Evolutionary conservation across 2,329 filamentous ascomycete species (phyloP).

Genomic region (Fusarium avenaceum): DNA sequence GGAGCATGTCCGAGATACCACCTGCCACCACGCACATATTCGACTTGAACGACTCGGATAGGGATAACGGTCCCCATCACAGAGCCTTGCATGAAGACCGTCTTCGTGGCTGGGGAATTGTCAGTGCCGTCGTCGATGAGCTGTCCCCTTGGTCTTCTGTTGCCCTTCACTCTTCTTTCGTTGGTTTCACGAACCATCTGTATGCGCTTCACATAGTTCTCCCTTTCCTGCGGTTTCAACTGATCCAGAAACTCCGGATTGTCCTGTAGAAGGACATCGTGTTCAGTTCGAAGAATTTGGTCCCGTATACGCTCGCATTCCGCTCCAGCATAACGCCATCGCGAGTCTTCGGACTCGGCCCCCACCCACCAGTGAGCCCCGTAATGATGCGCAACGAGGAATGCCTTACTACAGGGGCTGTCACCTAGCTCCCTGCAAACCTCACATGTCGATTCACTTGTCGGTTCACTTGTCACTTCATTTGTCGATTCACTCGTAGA

Average conservation of each 20-base stretch:
- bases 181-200: not conserved
- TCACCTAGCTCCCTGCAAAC: not conserved
- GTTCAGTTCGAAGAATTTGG: not conserved
- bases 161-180: not conserved
- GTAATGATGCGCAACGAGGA: not conserved
- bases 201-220: not conserved
- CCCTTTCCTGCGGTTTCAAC: not conserved
- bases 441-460: not conserved
- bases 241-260: not conserved
- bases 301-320: not conserved
- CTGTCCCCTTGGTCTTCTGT: not conserved
- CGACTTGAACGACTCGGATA: not conserved
- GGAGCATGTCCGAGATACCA: conserved; percentile 46
- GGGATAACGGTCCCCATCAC: too few species aligned
- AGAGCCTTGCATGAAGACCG: not conserved
- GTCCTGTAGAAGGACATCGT: not conserved
- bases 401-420: not conserved
- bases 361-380: not conserved
- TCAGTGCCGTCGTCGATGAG: not conserved
- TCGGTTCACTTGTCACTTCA: too few species aligned
- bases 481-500: too few species aligned
- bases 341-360: not conserved
- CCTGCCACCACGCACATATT: not conserved
- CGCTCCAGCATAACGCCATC: not conserved
- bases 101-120: not conserved